A percentile compares a stretch with the other conserved stretches of the same genome.
phyloP scores from a whole-genome alignment of 306 rosid genomes.

The Prunus mira region DNA sequence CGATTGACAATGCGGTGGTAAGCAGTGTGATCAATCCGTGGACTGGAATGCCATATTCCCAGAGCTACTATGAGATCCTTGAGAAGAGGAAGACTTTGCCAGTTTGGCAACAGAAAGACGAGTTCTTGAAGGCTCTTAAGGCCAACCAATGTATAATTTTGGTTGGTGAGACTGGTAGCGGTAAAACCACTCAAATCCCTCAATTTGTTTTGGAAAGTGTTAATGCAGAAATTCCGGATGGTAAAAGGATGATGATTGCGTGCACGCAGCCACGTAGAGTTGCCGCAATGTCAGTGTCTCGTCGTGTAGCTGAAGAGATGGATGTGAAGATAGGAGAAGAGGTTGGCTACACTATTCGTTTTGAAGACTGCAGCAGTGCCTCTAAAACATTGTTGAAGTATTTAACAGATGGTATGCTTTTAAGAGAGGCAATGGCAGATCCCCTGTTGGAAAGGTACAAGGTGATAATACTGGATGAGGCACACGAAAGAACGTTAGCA shows the following conservation, averaged over 20 bases:
- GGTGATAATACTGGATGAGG: conserved; percentile 70
- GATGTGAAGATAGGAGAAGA: conserved; percentile 79
- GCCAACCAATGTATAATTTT: conserved; percentile 50
- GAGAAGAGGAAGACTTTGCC: conserved; percentile 65
- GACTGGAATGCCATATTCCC: conserved; percentile 56
- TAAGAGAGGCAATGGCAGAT: conserved; percentile 81
- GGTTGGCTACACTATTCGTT: conserved; percentile 79
- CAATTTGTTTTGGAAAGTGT: conserved; percentile 69
- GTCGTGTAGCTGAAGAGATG: conserved; percentile 86
- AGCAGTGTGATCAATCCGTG: conserved; percentile 36
- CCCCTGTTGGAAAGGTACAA: conserved; percentile 69
- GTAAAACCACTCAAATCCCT: conserved; percentile 67
- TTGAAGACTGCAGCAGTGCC: conserved; percentile 66
- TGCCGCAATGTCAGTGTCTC: conserved; percentile 77
- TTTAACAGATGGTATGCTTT: conserved; percentile 77
- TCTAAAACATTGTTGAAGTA: conserved; percentile 70
- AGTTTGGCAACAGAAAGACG: conserved; percentile 74
- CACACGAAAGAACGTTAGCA: conserved; percentile 71
- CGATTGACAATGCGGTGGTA: too few relatives aligned
- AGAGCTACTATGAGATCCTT: conserved; percentile 53
- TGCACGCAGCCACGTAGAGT: conserved; percentile 79
- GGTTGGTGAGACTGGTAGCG: conserved; percentile 65
- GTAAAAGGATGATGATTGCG: conserved; percentile 63
- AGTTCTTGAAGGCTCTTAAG: conserved; percentile 49
- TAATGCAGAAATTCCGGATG: conserved; percentile 48